Evolutionary conservation across 345 rosid genomes (phyloP).

Genomic region (Iberis pinnata): DNA sequence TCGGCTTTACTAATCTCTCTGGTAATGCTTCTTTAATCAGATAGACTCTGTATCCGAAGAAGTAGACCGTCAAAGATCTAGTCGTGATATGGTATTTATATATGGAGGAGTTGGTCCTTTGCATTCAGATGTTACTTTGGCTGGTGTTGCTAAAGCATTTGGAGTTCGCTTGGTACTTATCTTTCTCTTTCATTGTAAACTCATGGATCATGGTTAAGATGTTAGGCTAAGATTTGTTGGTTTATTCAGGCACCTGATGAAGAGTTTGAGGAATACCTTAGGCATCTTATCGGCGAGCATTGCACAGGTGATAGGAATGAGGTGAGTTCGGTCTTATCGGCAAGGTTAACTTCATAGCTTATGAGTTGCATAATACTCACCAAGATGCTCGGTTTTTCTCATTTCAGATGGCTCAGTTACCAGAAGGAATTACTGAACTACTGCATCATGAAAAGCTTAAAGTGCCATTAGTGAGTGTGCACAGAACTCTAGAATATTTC

Average conservation of each 20-base stretch:
- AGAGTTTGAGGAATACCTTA: conserved; percentile 91
- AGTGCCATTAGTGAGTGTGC: conserved; percentile 71
- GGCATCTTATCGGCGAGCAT: conserved; percentile 69
- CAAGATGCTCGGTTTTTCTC: conserved; percentile 16
- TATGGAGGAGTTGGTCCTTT: conserved; percentile 94
- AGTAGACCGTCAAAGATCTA: conserved; percentile 64
- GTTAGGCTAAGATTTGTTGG: background rate
- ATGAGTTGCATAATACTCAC: conserved; percentile 8
- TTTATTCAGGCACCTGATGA: conserved; percentile 87
- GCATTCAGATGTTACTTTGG: conserved; percentile 86
- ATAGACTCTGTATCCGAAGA: conserved; percentile 96
- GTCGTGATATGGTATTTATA: conserved; percentile 75
- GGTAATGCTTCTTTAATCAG: conserved; percentile 37
- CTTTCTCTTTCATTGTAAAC: conserved; percentile 17
- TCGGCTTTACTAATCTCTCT: background rate
- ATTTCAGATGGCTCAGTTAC: conserved; percentile 90
- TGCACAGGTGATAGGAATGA: conserved; percentile 86
- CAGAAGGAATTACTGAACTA: conserved; percentile 89
- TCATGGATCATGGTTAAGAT: conserved; percentile 7
- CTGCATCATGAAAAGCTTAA: conserved; percentile 79
- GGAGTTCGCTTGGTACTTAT: conserved; percentile 85
- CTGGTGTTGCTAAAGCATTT: conserved; percentile 95
- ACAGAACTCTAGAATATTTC: background rate
- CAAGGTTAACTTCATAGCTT: too few relatives aligned
- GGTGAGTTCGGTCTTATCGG: conserved; percentile 37